Evolutionary conservation across 2,329 filamentous ascomycete species (phyloP), one percentile per base, ranked within the genome.

Genomic region (Ambrosiella xylebori): DNA sequence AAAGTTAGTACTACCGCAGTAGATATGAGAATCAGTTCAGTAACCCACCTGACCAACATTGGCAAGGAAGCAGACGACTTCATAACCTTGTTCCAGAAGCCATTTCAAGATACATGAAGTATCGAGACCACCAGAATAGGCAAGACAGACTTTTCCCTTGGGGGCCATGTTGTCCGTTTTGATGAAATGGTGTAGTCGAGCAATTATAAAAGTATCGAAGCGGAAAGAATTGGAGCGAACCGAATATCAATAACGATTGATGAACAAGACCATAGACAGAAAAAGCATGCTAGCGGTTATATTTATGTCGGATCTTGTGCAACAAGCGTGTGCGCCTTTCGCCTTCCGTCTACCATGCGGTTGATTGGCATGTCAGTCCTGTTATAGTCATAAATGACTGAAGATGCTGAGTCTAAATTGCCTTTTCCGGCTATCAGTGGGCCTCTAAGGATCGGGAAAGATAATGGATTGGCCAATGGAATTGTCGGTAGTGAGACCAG

Each of bases 1-100:
- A 27, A 36, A 17, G 55, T 50, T 39, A 36, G 44, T 50, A 4
- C 2, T n/a, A n/a, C 13, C 7, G 41, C 9, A 2, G 8, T 41
- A 27, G 3, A 13, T 3, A 15, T 41, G 13, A 12, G 12, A 11
- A 35, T 8, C 9, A 11, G 15, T 11, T 41, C 41, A 2, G 19
- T 12, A 13, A 27, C 55, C 12, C 55, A 81, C 78, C 70, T 86
- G 82, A 56, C 83, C 83, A 65, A 84, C 79, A 71, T 85, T 75
- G 70, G 80, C 81, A 70, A 83, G 72, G 64, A 69, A 72, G 64
- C 68, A 70, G 49, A 62, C 61, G 17, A 62, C 61, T 49, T 61
- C 59, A 39, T 62, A 62, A 51, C 57, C 57, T 52, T 62, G 56
- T 35, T 59, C 63, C 49, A 73, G 66, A 12, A 74, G 67, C 69